Evolutionary conservation across 1,284 basidiomycete species (phyloP), one percentile per base, ranked within the genome.

Genomic region (Phlebopus sp.): DNA sequence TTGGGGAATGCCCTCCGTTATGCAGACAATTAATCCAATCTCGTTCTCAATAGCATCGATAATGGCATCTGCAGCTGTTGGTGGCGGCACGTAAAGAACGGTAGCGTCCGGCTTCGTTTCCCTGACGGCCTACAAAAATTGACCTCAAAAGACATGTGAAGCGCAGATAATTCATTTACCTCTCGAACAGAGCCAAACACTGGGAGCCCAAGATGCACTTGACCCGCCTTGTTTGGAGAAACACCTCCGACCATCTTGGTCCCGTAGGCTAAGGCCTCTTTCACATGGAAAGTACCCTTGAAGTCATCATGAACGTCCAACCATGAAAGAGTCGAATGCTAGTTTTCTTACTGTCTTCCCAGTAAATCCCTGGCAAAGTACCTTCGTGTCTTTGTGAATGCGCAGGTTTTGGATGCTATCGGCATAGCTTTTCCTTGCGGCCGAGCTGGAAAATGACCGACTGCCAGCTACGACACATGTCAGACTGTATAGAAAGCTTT

Each of bases 171-270:
- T 41, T 27, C 5, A 58, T 76, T 45, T 59, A 91, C 94, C 78
- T 99, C 97, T 60, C 78, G 81, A 48, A 99, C 97, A 38, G 82
- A 84, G 37, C 92, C 96, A 63, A 94, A 99, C 37, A 99, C 88
- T 49, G 97, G 97, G 36, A 97, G 79, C 37, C 95, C 96, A 53
- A 99, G 81, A 73, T 99, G 97, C 13, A 83, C 91, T 71, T 91
- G 86, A 30, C 97, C 97, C 45, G 95, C 97, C 73, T 98, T 99
- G 76, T 92, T 97, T 44, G 96, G 97, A 32, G 92, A 95, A 47
- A 97, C 94, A 64, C 97, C 97, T 51, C 96, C 97, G 52, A 99
- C 92, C 84, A 99, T 93, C 52, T 89, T 90, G 51, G 97, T 99
- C 29, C 95, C 95, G 68, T 93, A 99, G 43, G 84, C 91, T 55